Base-by-base conservation (phyloP, 768 basidiomycete genomes). In the Leccinum pellstonianum region DNA sequence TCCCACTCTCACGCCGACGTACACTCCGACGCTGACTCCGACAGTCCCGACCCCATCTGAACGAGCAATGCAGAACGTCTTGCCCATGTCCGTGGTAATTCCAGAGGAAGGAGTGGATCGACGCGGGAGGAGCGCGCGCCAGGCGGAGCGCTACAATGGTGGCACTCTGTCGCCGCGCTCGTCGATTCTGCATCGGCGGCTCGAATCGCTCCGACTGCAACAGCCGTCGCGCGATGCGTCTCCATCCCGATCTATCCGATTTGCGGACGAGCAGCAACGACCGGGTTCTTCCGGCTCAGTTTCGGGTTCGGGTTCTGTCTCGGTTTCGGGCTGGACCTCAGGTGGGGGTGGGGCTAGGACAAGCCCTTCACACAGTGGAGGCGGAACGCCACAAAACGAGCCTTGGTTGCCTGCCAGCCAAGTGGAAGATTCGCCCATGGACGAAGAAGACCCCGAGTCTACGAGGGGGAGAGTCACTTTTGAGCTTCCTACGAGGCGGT, bases 171-270 rank as follows among this genome's bases (percentile, higher is more conserved):
- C 69, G 1, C 41, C 63, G 15, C 74, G 48, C 33, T 48, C 60
- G 14, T 72, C 72, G 4, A 31, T 70, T 55, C 67, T 60, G 6
- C 74, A 73, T 50, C 66, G 72, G 54, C 65, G 72, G 12, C 66
- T 73, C 7, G 72, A 73, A 52, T 75, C 72, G 6, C 68, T 73
- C 25, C 66, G 27, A 25, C 41, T 61, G 6, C 41, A 43, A n/a
- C 41, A 43, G n/a, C 63, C 58, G 21, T 65, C 72, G 17, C 75
- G 80, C 23, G 80, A 79, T 3, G 74, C 67, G 51, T 82, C 81
- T 7, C 80, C 80, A 1, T 62, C 76, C 9, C 79, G 80, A n/a
- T 82, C 80, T 12, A 75, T 82, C 55, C 76, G 79, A 37, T 82
- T 80, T 63, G 79, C 75, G 41, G 80, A 81, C 31, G 70, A 75